A percentile compares a stretch with the other conserved stretches of the same genome.
These are phyloP conservation scores for Letharia lupina DNA, from an alignment of 495 filamentous ascomycete genomes.

Conservation along the genomic window DNA sequence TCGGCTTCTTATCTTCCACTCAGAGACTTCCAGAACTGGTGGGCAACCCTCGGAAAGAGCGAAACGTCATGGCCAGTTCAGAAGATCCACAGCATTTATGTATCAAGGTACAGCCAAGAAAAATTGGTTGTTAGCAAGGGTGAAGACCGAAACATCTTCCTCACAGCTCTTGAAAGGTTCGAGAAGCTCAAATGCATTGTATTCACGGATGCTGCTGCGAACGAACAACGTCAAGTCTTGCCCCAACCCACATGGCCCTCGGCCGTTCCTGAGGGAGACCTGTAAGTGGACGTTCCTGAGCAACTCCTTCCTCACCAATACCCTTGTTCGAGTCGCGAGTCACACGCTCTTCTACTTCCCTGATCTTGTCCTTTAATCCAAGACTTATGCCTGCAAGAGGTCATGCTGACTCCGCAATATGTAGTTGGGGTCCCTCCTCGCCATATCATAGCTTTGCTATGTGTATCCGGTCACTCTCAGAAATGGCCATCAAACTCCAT, in stretches of 20 bases:
- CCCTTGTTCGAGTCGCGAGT: background rate
- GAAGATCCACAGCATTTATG: background rate
- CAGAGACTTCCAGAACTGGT: background rate
- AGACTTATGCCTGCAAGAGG: background rate
- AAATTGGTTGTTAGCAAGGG: background rate
- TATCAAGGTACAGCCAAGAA: background rate
- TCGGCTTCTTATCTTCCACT: background rate
- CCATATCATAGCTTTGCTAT: slow-evolving; percentile 3
- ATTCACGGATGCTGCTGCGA: background rate
- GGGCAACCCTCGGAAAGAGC: background rate
- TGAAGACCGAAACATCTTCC: background rate
- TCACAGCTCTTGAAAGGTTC: background rate
- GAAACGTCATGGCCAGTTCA: background rate
- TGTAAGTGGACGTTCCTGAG: background rate
- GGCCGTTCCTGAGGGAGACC: background rate
- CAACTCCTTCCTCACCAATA: background rate
- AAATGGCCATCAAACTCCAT: background rate
- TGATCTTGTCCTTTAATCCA: background rate
- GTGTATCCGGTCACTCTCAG: background rate
- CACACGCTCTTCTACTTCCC: background rate
- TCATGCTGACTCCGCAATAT: background rate
- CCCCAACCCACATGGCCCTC: background rate
- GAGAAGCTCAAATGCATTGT: background rate
- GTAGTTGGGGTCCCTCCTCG: background rate
- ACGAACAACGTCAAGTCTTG: background rate